Conservation (phyloP, 306 rosid species). For the Luffa acutangula region DNA sequence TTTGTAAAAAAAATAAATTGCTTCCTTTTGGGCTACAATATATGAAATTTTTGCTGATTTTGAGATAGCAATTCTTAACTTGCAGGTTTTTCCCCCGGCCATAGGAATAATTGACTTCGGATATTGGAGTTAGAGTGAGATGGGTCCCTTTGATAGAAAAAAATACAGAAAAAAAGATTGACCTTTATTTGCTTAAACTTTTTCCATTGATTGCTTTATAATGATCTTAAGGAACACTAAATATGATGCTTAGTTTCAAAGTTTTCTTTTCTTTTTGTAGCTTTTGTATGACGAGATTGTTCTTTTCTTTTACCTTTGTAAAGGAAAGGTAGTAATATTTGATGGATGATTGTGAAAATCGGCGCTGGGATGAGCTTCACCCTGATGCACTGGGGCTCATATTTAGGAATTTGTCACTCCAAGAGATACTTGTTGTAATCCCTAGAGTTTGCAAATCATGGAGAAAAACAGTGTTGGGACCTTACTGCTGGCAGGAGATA, state of each 20-base stretch:
- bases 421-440: conserved; percentile 62
- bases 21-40: background rate
- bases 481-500: conserved; percentile 95
- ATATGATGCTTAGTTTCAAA: background rate
- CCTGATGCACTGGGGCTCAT: conserved; percentile 88
- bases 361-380: conserved; percentile 80
- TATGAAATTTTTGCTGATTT: background rate
- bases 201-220: background rate
- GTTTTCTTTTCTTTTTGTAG: background rate
- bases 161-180: background rate
- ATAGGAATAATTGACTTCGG: background rate
- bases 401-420: conserved; percentile 62
- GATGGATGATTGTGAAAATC: conserved; percentile 41
- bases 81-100: background rate
- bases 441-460: conserved; percentile 91
- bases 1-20: background rate
- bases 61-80: background rate
- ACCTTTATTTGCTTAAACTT: background rate
- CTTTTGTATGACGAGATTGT: background rate
- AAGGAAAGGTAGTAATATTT: conserved; percentile 1
- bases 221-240: background rate
- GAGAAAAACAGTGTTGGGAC: conserved; percentile 62
- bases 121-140: background rate
- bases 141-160: background rate
- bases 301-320: background rate